phyloP scores from a whole-genome alignment of 306 rosid genomes.

The Fagus crenata region DNA sequence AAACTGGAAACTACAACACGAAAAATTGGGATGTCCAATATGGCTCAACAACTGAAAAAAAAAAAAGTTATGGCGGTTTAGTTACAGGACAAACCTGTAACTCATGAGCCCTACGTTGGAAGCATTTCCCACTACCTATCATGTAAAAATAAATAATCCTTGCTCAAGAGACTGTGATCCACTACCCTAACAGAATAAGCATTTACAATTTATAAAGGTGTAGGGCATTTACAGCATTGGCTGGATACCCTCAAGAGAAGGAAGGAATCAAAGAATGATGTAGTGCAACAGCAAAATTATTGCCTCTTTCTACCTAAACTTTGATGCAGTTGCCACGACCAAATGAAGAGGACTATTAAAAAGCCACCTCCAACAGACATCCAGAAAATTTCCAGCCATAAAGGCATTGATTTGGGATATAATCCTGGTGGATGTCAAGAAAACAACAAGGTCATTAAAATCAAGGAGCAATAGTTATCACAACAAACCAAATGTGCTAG shows the following conservation, averaged over 20 bases:
- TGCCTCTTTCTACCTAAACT: conserved; percentile 69
- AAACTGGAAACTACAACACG: not conserved
- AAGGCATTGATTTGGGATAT: conserved; percentile 91
- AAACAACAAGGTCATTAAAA: not conserved
- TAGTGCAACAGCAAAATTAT: conserved; percentile 35
- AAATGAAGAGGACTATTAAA: conserved; percentile 52
- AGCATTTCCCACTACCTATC: conserved; percentile 35
- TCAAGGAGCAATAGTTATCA: not conserved
- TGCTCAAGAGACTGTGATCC: conserved; percentile 53
- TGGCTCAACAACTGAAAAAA: conserved; percentile 28
- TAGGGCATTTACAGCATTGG: conserved; percentile 66
- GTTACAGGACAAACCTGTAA: conserved; percentile 37
- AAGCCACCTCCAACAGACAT: conserved; percentile 51
- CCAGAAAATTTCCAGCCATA: conserved; percentile 80
- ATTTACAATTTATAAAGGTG: conserved; percentile 61
- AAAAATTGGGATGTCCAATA: conserved; percentile 11
- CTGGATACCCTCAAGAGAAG: conserved; percentile 40
- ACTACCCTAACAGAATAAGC: conserved; percentile 56
- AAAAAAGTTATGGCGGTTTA: conserved; percentile 23
- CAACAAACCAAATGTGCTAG: not conserved
- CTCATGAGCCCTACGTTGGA: conserved; percentile 39
- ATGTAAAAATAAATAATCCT: conserved; percentile 39
- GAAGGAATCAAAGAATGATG: conserved; percentile 71
- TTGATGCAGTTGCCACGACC: conserved; percentile 83
- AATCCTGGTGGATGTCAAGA: conserved; percentile 53